Evolutionary conservation across 306 rosid species (phyloP), one percentile per base, ranked within the genome.

Genomic region (Prunus mume): DNA sequence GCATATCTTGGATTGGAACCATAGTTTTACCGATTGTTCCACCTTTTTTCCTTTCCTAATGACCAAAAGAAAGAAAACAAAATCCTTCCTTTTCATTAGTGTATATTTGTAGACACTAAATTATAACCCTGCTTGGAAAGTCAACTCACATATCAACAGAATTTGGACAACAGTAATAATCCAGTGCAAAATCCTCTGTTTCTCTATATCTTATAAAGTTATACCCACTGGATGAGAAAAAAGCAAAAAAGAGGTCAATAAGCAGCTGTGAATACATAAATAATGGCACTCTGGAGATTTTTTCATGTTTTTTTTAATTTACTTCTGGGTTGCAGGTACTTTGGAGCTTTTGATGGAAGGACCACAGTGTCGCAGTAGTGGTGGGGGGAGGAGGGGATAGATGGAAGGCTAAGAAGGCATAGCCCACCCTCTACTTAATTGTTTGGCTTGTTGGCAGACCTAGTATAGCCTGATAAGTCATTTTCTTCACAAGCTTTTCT

Each of bases 401-500:
- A 25, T 43, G 34, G 46, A 51, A 34, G 63, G 60, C 69, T 64
- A 63, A 65, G 62, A 50, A 19, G 71, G 22, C 70, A n/a, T 13
- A 75, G 70, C 51, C 78, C 63, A 15, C 13, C 12, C 52, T 49
- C 78, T 75, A 75, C 38, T 75, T 64, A 28, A 75, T 64, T 49
- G 50, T 30, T 43, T 38, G 43, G 43, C 9, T 14, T 58, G 18
- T 43, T 27, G 68, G 56, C 52, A 75, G 63, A 62, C 61, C 78
- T 49, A 46, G 4, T 0, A 67, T 32, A 64, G 50, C 5, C 25
- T 49, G 71, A 30, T 13, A 11, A 65, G 64, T 64, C 64, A 38
- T 75, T 75, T 75, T 75, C 71, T n/a, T 5, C 61, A 50, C 27
- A 43, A 58, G 56, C 38, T 54, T 71, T 27, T 51, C 50, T 32